phyloP scores from a whole-genome alignment of 768 basidiomycete genomes.

The Amanita subjunquillea region DNA sequence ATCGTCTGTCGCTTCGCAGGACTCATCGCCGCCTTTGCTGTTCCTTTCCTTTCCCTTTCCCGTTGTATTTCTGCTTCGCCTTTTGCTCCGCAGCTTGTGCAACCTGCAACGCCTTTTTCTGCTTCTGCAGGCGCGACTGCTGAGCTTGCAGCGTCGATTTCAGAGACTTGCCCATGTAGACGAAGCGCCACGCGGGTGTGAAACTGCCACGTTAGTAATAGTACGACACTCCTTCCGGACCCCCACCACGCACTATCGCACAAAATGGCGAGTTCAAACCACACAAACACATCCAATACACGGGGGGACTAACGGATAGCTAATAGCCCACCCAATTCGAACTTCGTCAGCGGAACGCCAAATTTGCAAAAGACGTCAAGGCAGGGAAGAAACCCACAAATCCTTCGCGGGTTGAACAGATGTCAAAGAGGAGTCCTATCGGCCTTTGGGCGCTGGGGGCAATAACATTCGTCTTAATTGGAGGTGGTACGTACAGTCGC shows the following conservation, averaged over 20 bases:
- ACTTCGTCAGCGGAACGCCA: conserved; percentile 68
- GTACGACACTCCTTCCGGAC: conserved; percentile 4
- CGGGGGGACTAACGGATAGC: neutral
- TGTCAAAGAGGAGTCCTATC: conserved; percentile 67
- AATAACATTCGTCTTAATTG: conserved; percentile 69
- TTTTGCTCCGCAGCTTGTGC: conserved; percentile 43
- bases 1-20: conserved; percentile 33
- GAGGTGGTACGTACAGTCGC: conserved; percentile 50
- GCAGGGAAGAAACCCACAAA: conserved; percentile 71
- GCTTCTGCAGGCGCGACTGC: conserved; percentile 53
- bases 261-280: conserved; percentile 18
- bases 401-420: conserved; percentile 58
- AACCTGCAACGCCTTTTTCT: conserved; percentile 43
- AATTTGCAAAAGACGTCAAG: conserved; percentile 67
- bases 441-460: conserved; percentile 64
- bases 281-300: neutral
- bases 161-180: conserved; percentile 35
- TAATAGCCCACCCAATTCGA: conserved; percentile 73
- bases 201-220: conserved; percentile 1
- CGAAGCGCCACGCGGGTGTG: neutral
- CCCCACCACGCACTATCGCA: conserved; percentile 6
- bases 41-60: conserved; percentile 29
- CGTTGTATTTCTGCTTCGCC: conserved; percentile 20
- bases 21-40: conserved; percentile 11
- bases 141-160: conserved; percentile 64